Base-by-base conservation (phyloP, 140 eudicot species). In the Cichorium intybus region DNA sequence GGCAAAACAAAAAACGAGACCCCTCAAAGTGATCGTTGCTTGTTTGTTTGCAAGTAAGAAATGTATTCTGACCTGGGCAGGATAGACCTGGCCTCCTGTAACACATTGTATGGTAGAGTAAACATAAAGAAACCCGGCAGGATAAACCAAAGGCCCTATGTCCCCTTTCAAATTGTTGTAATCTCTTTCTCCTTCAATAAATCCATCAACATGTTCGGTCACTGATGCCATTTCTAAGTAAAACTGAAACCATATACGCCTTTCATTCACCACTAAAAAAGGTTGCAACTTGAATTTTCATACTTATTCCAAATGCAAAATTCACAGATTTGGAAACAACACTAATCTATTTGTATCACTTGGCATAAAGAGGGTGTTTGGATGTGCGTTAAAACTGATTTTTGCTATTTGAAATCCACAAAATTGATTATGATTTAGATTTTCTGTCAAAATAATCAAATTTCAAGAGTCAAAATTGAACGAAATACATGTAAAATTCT, bases 81-180 rank as follows among this genome's bases (percentile, higher is more conserved):
- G 90, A 69, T 69, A 84, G 28, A 90, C 96, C 20, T 70, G 64
- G 33, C 90, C 94, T 55, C 94, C 97, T 2, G 96, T 90, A 74
- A 90, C 48, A 78, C 65, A 87, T 62, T 75, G 94, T 33, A 90
- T 78, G 35, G 81, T 90, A 17, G 96, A 84, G 68, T 90, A 90
- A 21, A 87, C 64, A 69, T 90, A 87, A 7, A 90, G 90, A 84
- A 90, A 90, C 0, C 97, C 97, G 43, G 96, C 97, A 22, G 96
- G 97, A 68, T 90, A 90, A 34, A 90, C 97, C 71, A 90, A 71
- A 34, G 97, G 97, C 56, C 97, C 95, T 8, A 96, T 90, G 72
- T 90, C 95, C 24, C 97, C 97, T 82, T 82, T 70, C 75, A 90
- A 73, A 64, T 84, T 90, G 56, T 75, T 78, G 75, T 90, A 90